phyloP scores from a whole-genome alignment of 2,329 filamentous ascomycete species.

The Eutypa lata region DNA sequence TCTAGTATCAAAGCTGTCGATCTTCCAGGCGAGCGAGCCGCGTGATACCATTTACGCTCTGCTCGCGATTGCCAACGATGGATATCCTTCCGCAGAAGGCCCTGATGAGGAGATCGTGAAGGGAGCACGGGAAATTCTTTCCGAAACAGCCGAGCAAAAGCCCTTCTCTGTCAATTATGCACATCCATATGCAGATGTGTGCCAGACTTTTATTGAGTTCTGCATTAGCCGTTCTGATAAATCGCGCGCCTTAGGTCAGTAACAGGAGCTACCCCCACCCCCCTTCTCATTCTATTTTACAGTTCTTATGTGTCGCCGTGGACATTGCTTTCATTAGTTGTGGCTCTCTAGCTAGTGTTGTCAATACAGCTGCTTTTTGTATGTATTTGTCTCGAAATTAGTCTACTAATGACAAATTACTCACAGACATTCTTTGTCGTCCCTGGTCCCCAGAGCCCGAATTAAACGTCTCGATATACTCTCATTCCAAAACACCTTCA shows the following conservation, averaged over 20 bases:
- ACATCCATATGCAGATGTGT: conserved; percentile 27
- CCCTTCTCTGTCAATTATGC: conserved; percentile 31
- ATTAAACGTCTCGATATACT: no score
- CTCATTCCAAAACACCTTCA: no score
- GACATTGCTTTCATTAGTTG: no score
- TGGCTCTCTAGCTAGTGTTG: no score
- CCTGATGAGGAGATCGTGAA: neutral
- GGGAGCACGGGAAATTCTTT: neutral
- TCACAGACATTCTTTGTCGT: conserved; percentile 33
- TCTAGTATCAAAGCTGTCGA: conserved; percentile 29
- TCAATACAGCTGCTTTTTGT: no score
- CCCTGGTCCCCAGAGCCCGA: conserved; percentile 30
- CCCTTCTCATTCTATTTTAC: no score
- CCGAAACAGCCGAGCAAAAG: conserved; percentile 13
- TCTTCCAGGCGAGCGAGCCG: conserved; percentile 26
- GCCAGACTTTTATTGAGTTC: conserved; percentile 32
- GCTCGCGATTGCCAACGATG: conserved; percentile 32
- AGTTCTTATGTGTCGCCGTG: no score
- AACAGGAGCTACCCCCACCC: no score
- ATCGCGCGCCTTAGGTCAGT: conserved; percentile 17
- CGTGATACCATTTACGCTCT: conserved; percentile 32
- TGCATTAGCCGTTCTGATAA: conserved; percentile 16
- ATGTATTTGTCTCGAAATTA: no score
- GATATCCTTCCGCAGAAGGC: conserved; percentile 12
- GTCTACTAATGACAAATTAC: no score